Evolutionary conservation across 805 yeast species (phyloP).

Genomic region (Saccharomycopsis synnaedendra): DNA sequence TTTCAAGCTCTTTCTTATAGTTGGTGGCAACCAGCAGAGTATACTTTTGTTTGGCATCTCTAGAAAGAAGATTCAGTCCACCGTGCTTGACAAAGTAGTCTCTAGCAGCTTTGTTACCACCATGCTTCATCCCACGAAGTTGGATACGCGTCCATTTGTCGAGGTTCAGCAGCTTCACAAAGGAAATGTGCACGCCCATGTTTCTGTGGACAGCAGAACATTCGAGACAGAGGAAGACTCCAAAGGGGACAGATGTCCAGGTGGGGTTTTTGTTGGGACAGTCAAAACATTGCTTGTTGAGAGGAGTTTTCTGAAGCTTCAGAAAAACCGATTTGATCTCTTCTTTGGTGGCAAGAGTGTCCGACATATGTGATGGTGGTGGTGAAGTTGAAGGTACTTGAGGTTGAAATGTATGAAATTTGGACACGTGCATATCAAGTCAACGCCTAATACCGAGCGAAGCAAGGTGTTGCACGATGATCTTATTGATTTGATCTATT

Average conservation of each 20-base stretch:
- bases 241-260: conserved; percentile 97
- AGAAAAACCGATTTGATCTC: conserved; percentile 57
- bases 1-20: conserved; percentile 71
- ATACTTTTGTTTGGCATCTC: conserved; percentile 69
- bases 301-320: conserved; percentile 49
- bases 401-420: too few relatives aligned
- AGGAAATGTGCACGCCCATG: conserved; percentile 90
- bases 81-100: conserved; percentile 80
- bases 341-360: conserved; percentile 44
- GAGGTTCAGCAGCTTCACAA: conserved; percentile 83
- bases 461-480: too few relatives aligned
- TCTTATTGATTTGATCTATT: too few relatives aligned
- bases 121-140: conserved; percentile 82
- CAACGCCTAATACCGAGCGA: too few relatives aligned
- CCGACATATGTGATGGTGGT: conserved; percentile 8
- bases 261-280: conserved; percentile 92
- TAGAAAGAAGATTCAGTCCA: conserved; percentile 56
- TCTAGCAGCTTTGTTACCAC: conserved; percentile 82
- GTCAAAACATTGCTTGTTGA: conserved; percentile 85
- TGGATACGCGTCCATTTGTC: conserved; percentile 93
- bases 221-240: conserved; percentile 83
- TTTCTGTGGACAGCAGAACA: conserved; percentile 95
- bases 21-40: conserved; percentile 67
- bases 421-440: too few relatives aligned
- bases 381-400: neutral